Conservation (phyloP, 306 rosid genomes). For the Sindora glabra region DNA sequence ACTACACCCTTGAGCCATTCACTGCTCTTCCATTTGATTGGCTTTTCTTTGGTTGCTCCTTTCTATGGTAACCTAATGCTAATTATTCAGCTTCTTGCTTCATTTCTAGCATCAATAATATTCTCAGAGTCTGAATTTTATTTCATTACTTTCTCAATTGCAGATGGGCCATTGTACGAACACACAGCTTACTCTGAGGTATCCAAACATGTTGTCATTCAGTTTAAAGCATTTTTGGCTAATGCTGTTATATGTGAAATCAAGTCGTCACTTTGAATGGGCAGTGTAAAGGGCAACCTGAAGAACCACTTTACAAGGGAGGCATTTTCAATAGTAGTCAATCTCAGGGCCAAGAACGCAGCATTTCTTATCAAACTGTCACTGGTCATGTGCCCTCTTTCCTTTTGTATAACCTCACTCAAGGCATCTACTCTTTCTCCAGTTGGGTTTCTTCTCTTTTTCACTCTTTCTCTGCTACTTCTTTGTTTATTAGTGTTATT, state of each 20-base stretch:
- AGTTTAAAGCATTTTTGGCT: too few relatives aligned
- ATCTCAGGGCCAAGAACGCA: not conserved
- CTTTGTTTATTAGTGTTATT: too few relatives aligned
- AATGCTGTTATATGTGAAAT: too few relatives aligned
- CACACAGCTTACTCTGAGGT: constrained; percentile 82
- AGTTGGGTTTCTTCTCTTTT: constrained; percentile 27
- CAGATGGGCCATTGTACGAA: constrained; percentile 90
- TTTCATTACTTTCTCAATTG: not conserved
- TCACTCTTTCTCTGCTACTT: not conserved
- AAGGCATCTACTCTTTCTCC: constrained; percentile 55
- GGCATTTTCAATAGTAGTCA: constrained; percentile 36
- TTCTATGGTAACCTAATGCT: constrained; percentile 41
- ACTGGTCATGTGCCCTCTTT: constrained; percentile 35
- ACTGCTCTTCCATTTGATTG: constrained; percentile 17
- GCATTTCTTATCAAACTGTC: too few relatives aligned
- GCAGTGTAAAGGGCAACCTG: constrained; percentile 64
- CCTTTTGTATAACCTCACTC: constrained; percentile 42
- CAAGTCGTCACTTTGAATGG: too few relatives aligned
- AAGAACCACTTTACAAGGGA: constrained; percentile 61
- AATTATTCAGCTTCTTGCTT: not conserved
- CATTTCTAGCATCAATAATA: not conserved
- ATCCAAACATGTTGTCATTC: not conserved
- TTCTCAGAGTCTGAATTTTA: too few relatives aligned
- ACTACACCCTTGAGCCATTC: constrained; percentile 7
- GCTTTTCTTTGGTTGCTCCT: constrained; percentile 28